A percentile compares a stretch with the other conserved stretches of the same genome.
These are phyloP conservation scores for Leucosporidium creatinivorum DNA, from an alignment of 768 basidiomycete genomes.

Conservation along the genomic window DNA sequence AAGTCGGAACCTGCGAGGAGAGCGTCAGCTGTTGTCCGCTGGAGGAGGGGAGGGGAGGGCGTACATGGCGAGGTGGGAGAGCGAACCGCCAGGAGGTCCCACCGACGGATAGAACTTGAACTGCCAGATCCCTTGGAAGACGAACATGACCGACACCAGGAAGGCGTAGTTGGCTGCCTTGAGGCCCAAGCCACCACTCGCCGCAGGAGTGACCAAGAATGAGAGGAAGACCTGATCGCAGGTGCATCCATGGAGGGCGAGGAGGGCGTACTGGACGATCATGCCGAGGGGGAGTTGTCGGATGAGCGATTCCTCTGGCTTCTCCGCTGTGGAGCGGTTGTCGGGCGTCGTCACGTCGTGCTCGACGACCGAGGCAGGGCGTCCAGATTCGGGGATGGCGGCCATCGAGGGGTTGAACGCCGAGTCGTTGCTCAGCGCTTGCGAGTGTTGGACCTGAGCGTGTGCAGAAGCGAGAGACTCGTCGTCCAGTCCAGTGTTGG, in stretches of 20 bases:
- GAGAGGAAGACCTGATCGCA: slow-evolving; percentile 57
- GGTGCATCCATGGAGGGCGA: slow-evolving; percentile 65
- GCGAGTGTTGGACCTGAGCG: background rate
- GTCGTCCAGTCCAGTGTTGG: slow-evolving; percentile 36
- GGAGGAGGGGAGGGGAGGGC: background rate
- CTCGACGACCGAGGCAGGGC: slow-evolving; percentile 19
- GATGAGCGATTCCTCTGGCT: slow-evolving; percentile 56
- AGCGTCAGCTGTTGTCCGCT: slow-evolving; percentile 44
- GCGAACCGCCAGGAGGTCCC: slow-evolving; percentile 42
- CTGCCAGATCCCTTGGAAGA: slow-evolving; percentile 36
- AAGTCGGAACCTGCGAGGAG: slow-evolving; percentile 82
- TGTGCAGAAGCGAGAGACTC: slow-evolving; percentile 16
- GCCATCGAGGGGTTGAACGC: slow-evolving; percentile 19
- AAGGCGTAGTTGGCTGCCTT: slow-evolving; percentile 87
- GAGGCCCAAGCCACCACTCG: slow-evolving; percentile 77
- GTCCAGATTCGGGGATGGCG: slow-evolving; percentile 27
- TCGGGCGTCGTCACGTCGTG: background rate
- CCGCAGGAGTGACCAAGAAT: slow-evolving; percentile 56
- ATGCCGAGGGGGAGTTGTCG: slow-evolving; percentile 73
- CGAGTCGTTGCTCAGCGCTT: slow-evolving; percentile 5
- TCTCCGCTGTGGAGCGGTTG: slow-evolving; percentile 41
- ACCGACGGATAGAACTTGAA: slow-evolving; percentile 45
- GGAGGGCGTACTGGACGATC: slow-evolving; percentile 80
- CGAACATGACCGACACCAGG: slow-evolving; percentile 51
- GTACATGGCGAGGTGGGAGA: slow-evolving; percentile 44